A percentile compares a stretch with the other conserved stretches of the same genome.
Evolutionary conservation across 2,329 filamentous ascomycete genomes (phyloP).

Genomic region (Coniochaeta sp.): DNA sequence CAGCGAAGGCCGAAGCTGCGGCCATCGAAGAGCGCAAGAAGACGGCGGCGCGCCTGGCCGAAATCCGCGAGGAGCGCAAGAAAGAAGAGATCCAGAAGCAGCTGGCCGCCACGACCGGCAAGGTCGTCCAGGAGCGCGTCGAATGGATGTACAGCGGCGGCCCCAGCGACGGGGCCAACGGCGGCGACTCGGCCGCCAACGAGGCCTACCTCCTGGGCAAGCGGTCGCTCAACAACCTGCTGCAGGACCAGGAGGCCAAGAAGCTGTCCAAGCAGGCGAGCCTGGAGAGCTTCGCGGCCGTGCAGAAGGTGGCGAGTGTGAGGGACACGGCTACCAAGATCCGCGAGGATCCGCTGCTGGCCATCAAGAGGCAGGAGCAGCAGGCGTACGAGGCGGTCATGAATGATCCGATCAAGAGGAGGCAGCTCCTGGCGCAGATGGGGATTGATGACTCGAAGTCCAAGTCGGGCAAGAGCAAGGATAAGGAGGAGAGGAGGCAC

Average conservation of each 20-base stretch:
- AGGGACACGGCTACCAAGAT: slow-evolving; percentile 82
- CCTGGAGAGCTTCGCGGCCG: slow-evolving; percentile 50
- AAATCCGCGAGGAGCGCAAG: slow-evolving; percentile 87
- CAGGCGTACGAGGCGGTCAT: slow-evolving; percentile 73
- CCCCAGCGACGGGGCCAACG: slow-evolving; percentile 68
- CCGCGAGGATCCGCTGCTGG: slow-evolving; percentile 81
- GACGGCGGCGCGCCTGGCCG: slow-evolving; percentile 83
- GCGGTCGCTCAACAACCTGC: slow-evolving; percentile 73
- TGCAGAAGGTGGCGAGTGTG: slow-evolving; percentile 63
- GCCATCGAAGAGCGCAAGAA: slow-evolving; percentile 92
- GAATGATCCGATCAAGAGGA: slow-evolving; percentile 63
- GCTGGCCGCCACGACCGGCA: slow-evolving; percentile 83
- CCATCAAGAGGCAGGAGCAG: slow-evolving; percentile 90
- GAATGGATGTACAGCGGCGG: slow-evolving; percentile 95
- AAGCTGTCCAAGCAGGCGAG: slow-evolving; percentile 70
- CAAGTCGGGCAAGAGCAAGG: slow-evolving; percentile 20
- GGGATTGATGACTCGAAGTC: slow-evolving; percentile 42
- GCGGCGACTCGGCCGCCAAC: slow-evolving; percentile 80
- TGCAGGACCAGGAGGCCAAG: slow-evolving; percentile 75
- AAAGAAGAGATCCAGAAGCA: slow-evolving; percentile 87
- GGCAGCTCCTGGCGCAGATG: slow-evolving; percentile 59
- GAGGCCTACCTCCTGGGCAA: slow-evolving; percentile 92
- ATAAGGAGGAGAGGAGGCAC: slow-evolving; percentile 29
- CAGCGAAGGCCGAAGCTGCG: slow-evolving; percentile 81
- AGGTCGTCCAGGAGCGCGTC: slow-evolving; percentile 66